phyloP scores from a whole-genome alignment of 352 stramenopile species.

The Phytopythium vexans region DNA sequence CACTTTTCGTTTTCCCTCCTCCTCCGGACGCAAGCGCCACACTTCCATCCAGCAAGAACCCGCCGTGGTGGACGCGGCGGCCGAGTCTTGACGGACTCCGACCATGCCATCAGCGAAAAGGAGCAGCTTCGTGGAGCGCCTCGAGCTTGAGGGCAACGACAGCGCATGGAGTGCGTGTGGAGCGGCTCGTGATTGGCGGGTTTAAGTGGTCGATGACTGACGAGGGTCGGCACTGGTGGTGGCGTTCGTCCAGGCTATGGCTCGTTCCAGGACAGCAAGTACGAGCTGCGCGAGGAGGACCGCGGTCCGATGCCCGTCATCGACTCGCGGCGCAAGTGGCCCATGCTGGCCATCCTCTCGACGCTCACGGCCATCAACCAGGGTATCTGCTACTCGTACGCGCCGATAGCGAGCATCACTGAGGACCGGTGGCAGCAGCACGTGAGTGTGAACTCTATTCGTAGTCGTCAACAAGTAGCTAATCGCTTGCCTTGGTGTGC shows the following conservation, averaged over 20 bases:
- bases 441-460: constrained; percentile 15
- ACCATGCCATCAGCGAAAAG: not conserved
- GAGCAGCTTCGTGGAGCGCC: constrained; percentile 8
- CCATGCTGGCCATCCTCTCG: constrained; percentile 70
- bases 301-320: not conserved
- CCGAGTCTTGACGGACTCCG: no score
- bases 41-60: no score
- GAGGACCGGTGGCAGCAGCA: constrained; percentile 53
- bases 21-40: not conserved
- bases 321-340: constrained; percentile 35
- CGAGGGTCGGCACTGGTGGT: not conserved
- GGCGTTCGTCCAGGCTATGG: not conserved
- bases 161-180: not conserved
- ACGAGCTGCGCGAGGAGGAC: no score
- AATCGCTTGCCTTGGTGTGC: not conserved
- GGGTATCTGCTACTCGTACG: constrained; percentile 78
- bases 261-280: not conserved
- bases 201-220: not conserved
- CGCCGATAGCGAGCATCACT: constrained; percentile 61
- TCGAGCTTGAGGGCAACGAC: constrained; percentile 8
- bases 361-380: constrained; percentile 66
- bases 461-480: not conserved
- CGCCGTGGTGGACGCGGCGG: no score
- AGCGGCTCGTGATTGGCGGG: not conserved
- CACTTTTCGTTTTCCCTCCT: not conserved